A percentile compares a stretch with the other conserved stretches of the same genome.
phyloP scores from a whole-genome alignment of 2,329 filamentous ascomycete species.

The Penicillium occitanis region DNA sequence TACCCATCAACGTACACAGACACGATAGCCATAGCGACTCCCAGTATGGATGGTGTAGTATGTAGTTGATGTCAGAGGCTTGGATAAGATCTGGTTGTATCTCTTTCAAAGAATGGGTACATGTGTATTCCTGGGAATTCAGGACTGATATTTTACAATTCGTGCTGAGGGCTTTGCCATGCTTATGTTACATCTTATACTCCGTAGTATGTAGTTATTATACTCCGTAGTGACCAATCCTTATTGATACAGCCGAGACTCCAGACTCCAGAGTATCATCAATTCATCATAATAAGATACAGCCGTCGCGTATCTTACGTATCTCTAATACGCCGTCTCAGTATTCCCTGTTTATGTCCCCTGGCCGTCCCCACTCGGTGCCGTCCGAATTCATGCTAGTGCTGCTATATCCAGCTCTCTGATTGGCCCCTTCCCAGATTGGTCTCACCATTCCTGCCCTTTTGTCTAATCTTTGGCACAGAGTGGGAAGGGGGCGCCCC shows the following conservation, averaged over 20 bases:
- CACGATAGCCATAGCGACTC: neutral
- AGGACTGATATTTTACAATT: neutral
- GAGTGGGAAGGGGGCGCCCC: neutral
- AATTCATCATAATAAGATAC: neutral
- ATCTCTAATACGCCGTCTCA: neutral
- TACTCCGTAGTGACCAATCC: neutral
- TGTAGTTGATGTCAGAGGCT: conserved; percentile 1
- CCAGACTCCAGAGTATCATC: neutral
- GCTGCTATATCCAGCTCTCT: neutral
- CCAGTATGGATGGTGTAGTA: neutral
- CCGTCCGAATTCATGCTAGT: neutral
- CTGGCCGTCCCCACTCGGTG: neutral
- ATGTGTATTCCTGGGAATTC: neutral
- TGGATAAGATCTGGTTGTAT: neutral
- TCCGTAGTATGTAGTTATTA: neutral
- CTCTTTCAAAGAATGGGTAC: neutral
- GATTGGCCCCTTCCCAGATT: conserved; percentile 12
- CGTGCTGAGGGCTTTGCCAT: neutral
- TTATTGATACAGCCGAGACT: neutral
- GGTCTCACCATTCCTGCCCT: conserved; percentile 15
- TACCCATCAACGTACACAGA: neutral
- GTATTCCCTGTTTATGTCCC: conserved; percentile 17
- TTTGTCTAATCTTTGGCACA: neutral
- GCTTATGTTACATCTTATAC: neutral
- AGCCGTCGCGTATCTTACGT: neutral